phyloP scores from a whole-genome alignment of 495 filamentous ascomycete genomes.

The Geopyxis carbonaria region DNA sequence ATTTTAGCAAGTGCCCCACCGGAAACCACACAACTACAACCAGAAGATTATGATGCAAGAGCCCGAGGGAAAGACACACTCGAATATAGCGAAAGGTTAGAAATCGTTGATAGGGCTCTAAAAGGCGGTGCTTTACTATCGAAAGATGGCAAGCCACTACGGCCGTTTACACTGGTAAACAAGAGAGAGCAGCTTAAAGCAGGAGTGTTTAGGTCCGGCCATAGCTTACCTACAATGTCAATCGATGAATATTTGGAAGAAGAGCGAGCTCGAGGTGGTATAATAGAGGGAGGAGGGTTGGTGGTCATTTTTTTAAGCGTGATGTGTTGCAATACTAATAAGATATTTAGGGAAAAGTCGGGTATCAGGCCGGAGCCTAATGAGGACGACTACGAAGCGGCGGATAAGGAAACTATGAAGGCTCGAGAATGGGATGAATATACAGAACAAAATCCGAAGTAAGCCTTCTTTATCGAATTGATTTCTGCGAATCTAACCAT shows the following conservation, averaged over 20 bases:
- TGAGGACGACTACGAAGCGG: constrained; percentile 74
- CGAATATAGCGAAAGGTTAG: constrained; percentile 63
- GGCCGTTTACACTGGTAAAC: constrained; percentile 75
- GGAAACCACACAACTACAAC: constrained; percentile 25
- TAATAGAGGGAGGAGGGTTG: constrained; percentile 65
- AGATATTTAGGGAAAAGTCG: constrained; percentile 41
- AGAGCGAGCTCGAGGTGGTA: constrained; percentile 68
- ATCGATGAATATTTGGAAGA: constrained; percentile 97
- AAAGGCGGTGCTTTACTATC: constrained; percentile 62
- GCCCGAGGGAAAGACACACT: constrained; percentile 28
- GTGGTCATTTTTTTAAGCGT: not conserved
- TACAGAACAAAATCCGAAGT: constrained; percentile 69
- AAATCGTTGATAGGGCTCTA: constrained; percentile 34
- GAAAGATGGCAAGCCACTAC: constrained; percentile 65
- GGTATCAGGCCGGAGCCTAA: constrained; percentile 53
- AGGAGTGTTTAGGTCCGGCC: constrained; percentile 77
- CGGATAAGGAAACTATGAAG: constrained; percentile 80
- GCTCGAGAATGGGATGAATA: constrained; percentile 92
- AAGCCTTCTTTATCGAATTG: not conserved
- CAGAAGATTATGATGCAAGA: constrained; percentile 11
- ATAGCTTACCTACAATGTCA: constrained; percentile 90
- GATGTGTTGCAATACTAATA: constrained; percentile 3
- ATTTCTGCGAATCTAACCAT: not conserved
- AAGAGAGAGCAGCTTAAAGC: constrained; percentile 57
- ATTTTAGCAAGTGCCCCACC: constrained; percentile 58